A percentile compares a stretch with the other conserved stretches of the same genome.
These are phyloP conservation scores for Penicillium lagena DNA, from an alignment of 495 filamentous ascomycete genomes.

Conservation along the genomic window DNA sequence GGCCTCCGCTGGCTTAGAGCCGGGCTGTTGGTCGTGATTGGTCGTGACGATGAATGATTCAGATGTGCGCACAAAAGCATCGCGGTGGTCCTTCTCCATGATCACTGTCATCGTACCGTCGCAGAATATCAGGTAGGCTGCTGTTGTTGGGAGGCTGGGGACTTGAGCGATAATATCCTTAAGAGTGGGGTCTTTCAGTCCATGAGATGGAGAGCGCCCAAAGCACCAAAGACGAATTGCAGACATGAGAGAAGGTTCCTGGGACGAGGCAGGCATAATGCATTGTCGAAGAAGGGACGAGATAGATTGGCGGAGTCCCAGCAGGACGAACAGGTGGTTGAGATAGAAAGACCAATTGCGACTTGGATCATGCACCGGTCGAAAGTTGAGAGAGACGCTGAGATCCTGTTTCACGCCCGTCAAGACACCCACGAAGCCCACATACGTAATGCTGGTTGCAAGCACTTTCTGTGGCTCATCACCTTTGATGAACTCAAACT, in stretches of 20 bases:
- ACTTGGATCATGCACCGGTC: slow-evolving; percentile 46
- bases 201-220: too few species aligned
- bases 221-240: too few species aligned
- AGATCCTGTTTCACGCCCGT: slow-evolving; percentile 52
- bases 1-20: not conserved
- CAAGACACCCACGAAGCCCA: slow-evolving; percentile 56
- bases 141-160: slow-evolving; percentile 35
- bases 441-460: slow-evolving; percentile 55
- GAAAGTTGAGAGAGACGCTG: slow-evolving; percentile 59
- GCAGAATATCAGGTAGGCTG: slow-evolving; percentile 53
- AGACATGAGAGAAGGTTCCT: not conserved
- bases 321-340: slow-evolving; percentile 49
- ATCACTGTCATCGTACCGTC: slow-evolving; percentile 37
- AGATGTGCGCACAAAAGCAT: slow-evolving; percentile 30
- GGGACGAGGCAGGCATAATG: slow-evolving; percentile 23
- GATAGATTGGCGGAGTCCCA: slow-evolving; percentile 52
- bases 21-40: slow-evolving; percentile 43
- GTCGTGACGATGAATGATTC: slow-evolving; percentile 48
- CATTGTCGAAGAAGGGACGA: slow-evolving; percentile 43
- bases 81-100: slow-evolving; percentile 53
- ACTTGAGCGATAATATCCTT: slow-evolving; percentile 23
- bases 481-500: slow-evolving; percentile 47
- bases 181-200: slow-evolving; percentile 10
- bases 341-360: slow-evolving; percentile 34
- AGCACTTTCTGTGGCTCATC: slow-evolving; percentile 31